Conservation (phyloP, 441 rosid species). For the Hypseocharis bilobata region DNA sequence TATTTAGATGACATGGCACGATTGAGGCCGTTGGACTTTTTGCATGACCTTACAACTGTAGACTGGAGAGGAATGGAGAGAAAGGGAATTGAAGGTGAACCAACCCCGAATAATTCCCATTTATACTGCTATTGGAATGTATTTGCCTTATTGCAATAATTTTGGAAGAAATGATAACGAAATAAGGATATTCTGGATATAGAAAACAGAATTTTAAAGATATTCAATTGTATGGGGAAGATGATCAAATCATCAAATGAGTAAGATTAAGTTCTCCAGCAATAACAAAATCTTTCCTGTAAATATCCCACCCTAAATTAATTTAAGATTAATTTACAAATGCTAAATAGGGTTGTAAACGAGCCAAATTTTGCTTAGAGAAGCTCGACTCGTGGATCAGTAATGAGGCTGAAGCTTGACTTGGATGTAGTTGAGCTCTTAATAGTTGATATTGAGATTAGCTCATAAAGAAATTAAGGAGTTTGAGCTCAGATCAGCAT, state of each 20-base stretch:
- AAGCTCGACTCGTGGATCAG: background rate
- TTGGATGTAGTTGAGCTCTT: background rate
- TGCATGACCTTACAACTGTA: no score
- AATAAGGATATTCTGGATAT: background rate
- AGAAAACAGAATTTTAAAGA: background rate
- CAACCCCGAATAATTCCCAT: background rate
- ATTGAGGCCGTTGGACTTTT: no score
- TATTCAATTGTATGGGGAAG: background rate
- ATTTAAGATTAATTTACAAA: no score
- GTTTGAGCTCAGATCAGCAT: background rate
- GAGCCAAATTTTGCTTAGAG: background rate
- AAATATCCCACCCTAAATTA: no score
- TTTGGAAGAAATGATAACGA: background rate
- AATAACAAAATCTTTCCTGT: no score
- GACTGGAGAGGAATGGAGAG: no score
- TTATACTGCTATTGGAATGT: background rate
- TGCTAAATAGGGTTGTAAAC: background rate
- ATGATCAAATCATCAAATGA: no score
- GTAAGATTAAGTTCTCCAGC: no score
- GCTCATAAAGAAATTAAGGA: background rate
- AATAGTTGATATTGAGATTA: no score
- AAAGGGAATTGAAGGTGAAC: no score
- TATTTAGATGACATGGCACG: no score
- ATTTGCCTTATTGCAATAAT: background rate
- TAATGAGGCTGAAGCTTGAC: background rate